These are phyloP conservation scores for Chlorencoelia australis DNA, from an alignment of 2,329 filamentous ascomycete species.

Conservation along the genomic window DNA sequence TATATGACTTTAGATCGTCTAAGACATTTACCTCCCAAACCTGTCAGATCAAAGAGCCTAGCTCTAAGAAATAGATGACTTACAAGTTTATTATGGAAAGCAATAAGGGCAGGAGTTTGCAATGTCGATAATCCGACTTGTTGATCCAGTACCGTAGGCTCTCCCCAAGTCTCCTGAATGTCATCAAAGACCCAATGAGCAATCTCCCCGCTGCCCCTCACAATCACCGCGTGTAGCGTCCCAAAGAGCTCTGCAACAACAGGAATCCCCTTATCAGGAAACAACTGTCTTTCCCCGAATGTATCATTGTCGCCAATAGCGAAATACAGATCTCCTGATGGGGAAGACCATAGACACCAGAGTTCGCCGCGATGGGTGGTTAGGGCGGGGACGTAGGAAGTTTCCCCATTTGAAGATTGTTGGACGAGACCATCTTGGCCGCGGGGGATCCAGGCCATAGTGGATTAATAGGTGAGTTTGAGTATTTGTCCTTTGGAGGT, in stretches of 20 bases:
- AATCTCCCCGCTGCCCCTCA: constrained; percentile 23
- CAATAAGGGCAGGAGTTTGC: constrained; percentile 25
- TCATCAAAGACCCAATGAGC: constrained; percentile 28
- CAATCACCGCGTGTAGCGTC: constrained; percentile 27
- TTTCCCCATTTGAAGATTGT: constrained; percentile 21
- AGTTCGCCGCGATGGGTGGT: constrained; percentile 28
- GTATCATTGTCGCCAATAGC: constrained; percentile 23
- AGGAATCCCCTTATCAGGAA: constrained; percentile 26
- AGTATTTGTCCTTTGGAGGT: too few relatives aligned
- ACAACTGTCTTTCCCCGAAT: constrained; percentile 22
- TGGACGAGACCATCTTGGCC: constrained; percentile 25
- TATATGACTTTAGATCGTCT: too few relatives aligned
- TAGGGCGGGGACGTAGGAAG: constrained; percentile 27
- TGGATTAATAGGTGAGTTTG: background rate
- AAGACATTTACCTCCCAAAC: too few relatives aligned
- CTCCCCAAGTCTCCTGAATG: constrained; percentile 21
- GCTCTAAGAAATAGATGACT: constrained; percentile 23
- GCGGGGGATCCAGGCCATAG: constrained; percentile 26
- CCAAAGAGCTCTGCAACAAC: constrained; percentile 28
- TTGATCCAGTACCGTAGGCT: constrained; percentile 18
- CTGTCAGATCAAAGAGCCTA: constrained; percentile 11
- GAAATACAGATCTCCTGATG: constrained; percentile 26
- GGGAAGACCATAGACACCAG: constrained; percentile 29
- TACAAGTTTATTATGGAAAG: constrained; percentile 30
- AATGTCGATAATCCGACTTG: constrained; percentile 18